Evolutionary conservation across 2,329 filamentous ascomycete species (phyloP).

Genomic region (Diaporthe destruens): DNA sequence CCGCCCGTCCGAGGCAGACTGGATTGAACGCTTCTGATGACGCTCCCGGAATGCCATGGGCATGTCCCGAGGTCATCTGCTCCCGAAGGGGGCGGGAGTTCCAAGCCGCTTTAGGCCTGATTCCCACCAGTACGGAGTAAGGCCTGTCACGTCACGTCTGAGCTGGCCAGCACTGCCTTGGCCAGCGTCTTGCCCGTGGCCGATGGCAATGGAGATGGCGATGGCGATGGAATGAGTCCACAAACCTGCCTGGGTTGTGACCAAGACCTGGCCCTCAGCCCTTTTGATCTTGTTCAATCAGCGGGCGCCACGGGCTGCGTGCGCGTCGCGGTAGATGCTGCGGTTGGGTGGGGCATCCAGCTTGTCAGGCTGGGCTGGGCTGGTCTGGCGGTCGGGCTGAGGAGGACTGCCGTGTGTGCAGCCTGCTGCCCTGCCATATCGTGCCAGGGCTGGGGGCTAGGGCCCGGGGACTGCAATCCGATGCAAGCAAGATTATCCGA

Average conservation of each 20-base stretch:
- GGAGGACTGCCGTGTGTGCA: not conserved
- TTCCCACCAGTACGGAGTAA: slow-evolving; percentile 10
- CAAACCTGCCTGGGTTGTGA: slow-evolving; percentile 13
- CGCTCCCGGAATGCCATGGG: slow-evolving; percentile 27
- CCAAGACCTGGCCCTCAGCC: not conserved
- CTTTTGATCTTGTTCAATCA: slow-evolving; percentile 12
- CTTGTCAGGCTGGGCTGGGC: not conserved
- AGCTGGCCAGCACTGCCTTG: slow-evolving; percentile 33
- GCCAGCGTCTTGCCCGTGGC: slow-evolving; percentile 4
- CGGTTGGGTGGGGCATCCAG: slow-evolving; percentile 8
- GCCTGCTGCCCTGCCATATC: slow-evolving; percentile 1
- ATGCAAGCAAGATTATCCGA: slow-evolving; percentile 27
- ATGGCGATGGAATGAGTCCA: not conserved
- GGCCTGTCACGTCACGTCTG: slow-evolving; percentile 24
- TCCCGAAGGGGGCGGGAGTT: slow-evolving; percentile 23
- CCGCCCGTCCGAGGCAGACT: slow-evolving; percentile 23
- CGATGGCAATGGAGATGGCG: not conserved
- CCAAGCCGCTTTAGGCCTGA: slow-evolving; percentile 28
- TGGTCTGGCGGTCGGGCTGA: not conserved
- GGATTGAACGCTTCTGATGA: slow-evolving; percentile 21
- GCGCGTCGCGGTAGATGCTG: slow-evolving; percentile 26
- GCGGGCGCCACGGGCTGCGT: slow-evolving; percentile 9
- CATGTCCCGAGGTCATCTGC: slow-evolving; percentile 34
- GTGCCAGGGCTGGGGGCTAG: not conserved
- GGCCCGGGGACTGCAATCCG: slow-evolving; percentile 9